Percentiles rank a stretch among this genome's conserved stretches.
Evolutionary conservation across 2,329 filamentous ascomycete species (phyloP).

Genomic region (Alternaria infectoria): DNA sequence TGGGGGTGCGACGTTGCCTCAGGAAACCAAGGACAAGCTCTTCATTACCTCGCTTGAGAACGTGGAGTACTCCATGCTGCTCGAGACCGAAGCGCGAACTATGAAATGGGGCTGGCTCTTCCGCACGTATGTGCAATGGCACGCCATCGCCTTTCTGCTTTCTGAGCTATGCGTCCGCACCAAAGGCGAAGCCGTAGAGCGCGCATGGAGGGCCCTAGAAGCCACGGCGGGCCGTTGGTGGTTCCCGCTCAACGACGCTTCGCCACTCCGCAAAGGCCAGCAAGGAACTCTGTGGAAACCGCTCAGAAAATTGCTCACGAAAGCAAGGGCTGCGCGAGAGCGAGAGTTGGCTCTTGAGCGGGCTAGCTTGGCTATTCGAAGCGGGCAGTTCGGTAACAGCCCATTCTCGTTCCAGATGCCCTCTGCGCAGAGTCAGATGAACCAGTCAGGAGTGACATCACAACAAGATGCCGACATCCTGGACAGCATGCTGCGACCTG

Average conservation of each 20-base stretch:
- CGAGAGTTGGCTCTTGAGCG: slow-evolving; percentile 56
- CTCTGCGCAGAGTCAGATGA: slow-evolving; percentile 16
- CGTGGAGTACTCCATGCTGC: slow-evolving; percentile 71
- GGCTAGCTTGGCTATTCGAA: slow-evolving; percentile 35
- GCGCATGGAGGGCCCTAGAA: slow-evolving; percentile 66
- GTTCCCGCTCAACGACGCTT: slow-evolving; percentile 38
- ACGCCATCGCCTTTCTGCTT: slow-evolving; percentile 66
- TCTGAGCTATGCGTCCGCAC: slow-evolving; percentile 65
- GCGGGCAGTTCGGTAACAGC: slow-evolving; percentile 24
- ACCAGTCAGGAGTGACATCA: slow-evolving; percentile 1
- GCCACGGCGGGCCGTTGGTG: slow-evolving; percentile 52
- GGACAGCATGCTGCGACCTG: slow-evolving; percentile 39
- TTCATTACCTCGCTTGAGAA: slow-evolving; percentile 77
- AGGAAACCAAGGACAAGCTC: slow-evolving; percentile 70
- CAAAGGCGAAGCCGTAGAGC: slow-evolving; percentile 63
- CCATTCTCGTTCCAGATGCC: slow-evolving; percentile 3
- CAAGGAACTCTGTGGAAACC: slow-evolving; percentile 68
- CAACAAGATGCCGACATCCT: slow-evolving; percentile 32
- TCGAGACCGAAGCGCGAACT: slow-evolving; percentile 68
- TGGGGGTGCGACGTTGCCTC: slow-evolving; percentile 60
- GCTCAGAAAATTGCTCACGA: slow-evolving; percentile 65
- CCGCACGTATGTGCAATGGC: slow-evolving; percentile 70
- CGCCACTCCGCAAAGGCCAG: slow-evolving; percentile 35
- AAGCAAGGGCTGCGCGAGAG: slow-evolving; percentile 61
- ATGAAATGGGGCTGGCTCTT: slow-evolving; percentile 71